Percentiles rank a stretch among this genome's conserved stretches.
Evolutionary conservation across 441 rosid genomes (phyloP).

Genomic region (Raphanus hybrid): DNA sequence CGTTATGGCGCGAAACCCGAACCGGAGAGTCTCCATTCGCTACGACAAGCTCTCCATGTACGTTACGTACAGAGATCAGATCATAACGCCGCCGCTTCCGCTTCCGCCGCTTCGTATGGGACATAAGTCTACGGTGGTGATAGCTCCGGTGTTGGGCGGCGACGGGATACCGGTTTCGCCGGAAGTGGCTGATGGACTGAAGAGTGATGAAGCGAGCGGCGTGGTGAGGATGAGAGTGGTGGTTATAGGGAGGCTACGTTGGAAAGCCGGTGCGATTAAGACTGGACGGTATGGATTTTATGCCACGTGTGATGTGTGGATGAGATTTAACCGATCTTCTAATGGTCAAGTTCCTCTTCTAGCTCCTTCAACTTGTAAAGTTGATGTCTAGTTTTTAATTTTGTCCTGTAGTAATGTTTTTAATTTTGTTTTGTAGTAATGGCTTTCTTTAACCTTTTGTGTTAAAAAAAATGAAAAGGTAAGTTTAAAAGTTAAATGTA

Average conservation of each 20-base stretch:
- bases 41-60: conserved; percentile 66
- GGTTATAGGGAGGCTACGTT: conserved; percentile 68
- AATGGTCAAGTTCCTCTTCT: conserved; percentile 80
- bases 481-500: conserved; percentile 6
- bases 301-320: conserved; percentile 82
- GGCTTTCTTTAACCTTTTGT: neutral
- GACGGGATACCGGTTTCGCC: conserved; percentile 56
- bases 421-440: conserved; percentile 1
- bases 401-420: neutral
- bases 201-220: conserved; percentile 73
- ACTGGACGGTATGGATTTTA: conserved; percentile 65
- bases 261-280: conserved; percentile 79
- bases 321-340: conserved; percentile 66
- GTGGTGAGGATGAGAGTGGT: conserved; percentile 73
- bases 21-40: conserved; percentile 57
- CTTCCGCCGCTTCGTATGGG: conserved; percentile 66
- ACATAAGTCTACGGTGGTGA: conserved; percentile 57
- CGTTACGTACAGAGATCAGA: conserved; percentile 66
- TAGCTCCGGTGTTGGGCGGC: conserved; percentile 78
- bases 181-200: conserved; percentile 71
- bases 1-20: conserved; percentile 69
- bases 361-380: conserved; percentile 75
- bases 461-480: neutral
- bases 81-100: conserved; percentile 58
- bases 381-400: conserved; percentile 52